Conservation (phyloP, 306 rosid genomes). For the Malus domestica region ASM211411v1 NC_041799.1:14887501-14888000, state of each 20-base stretch:
- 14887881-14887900: background rate
- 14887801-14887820: constrained; percentile 76
- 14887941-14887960: background rate
- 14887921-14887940: background rate
- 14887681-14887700: constrained; percentile 37
- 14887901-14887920: background rate
- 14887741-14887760: constrained; percentile 92
- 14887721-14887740: constrained; percentile 88
- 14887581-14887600: no score
- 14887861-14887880: background rate
- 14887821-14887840: constrained; percentile 95
- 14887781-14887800: constrained; percentile 76
- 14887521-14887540: no score
- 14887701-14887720: constrained; percentile 94
- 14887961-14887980: no score
- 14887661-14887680: constrained; percentile 41
- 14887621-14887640: no score
- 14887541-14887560: background rate
- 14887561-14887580: no score
- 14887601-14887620: no score
- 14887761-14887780: constrained; percentile 98
- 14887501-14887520: no score
- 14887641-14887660: constrained; percentile 41
- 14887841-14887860: constrained; percentile 16
- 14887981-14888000: no score